Conservation (phyloP, 495 filamentous ascomycete genomes). For the Trichoderma gamsii region DNA sequence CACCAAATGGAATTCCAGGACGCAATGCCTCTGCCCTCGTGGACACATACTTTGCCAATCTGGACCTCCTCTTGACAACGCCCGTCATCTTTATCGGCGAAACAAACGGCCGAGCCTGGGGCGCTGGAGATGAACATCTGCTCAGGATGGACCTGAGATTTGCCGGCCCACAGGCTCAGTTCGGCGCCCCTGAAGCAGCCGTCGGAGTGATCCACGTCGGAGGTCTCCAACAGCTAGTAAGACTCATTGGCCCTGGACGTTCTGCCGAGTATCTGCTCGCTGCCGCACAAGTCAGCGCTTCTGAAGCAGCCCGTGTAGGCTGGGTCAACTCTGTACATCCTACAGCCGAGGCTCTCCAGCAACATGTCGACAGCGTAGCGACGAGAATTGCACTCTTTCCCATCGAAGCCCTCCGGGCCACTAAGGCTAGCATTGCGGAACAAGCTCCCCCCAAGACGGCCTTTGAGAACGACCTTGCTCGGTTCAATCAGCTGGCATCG, state of each 20-base stretch:
- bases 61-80: neutral
- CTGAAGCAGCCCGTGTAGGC: neutral
- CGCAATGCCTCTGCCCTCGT: neutral
- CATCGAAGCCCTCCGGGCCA: neutral
- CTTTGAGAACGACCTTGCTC: slow-evolving; percentile 1
- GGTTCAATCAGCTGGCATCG: neutral
- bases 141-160: neutral
- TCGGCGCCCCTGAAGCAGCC: neutral
- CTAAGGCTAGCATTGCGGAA: slow-evolving; percentile 6
- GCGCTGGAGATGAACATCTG: neutral
- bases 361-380: neutral
- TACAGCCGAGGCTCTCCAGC: neutral
- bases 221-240: neutral
- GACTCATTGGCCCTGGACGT: slow-evolving; percentile 1
- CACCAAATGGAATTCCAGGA: neutral
- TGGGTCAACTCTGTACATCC: neutral
- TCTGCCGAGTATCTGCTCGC: neutral
- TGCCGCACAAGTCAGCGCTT: slow-evolving; percentile 3
- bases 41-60: neutral
- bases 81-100: slow-evolving; percentile 6
- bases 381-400: slow-evolving; percentile 1
- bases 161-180: neutral
- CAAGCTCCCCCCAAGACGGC: neutral
- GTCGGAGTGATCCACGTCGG: neutral
- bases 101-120: neutral